phyloP scores from a whole-genome alignment of 768 basidiomycete genomes.

The Boletus rufocinnamomeus region DNA sequence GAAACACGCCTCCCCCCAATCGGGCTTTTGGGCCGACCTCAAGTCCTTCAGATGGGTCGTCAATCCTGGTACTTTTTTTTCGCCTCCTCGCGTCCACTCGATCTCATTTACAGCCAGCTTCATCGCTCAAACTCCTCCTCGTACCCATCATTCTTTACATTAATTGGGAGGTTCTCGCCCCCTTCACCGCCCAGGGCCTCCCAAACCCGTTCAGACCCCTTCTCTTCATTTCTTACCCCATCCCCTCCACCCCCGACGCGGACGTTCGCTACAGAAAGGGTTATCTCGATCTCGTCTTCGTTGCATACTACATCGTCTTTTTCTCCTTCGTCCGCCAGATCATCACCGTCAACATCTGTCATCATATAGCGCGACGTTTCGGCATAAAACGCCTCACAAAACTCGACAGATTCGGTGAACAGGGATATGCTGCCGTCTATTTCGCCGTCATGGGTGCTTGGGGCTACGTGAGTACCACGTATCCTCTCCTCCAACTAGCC shows the following conservation, averaged over 20 bases:
- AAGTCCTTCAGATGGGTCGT: constrained; percentile 67
- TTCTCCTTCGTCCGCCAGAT: constrained; percentile 87
- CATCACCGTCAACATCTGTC: constrained; percentile 62
- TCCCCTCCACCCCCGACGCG: constrained; percentile 51
- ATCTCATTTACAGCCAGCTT: constrained; percentile 39
- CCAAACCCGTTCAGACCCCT: constrained; percentile 75
- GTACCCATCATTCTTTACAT: constrained; percentile 60
- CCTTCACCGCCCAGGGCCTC: constrained; percentile 47
- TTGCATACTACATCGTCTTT: constrained; percentile 82
- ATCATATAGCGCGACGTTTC: constrained; percentile 66
- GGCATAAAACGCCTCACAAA: constrained; percentile 70
- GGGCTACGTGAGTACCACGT: constrained; percentile 64
- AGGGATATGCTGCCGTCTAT: constrained; percentile 85
- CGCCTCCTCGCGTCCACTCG: not conserved
- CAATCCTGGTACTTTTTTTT: constrained; percentile 53
- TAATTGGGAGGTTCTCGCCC: constrained; percentile 61
- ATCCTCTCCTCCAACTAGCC: not conserved
- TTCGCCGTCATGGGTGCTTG: constrained; percentile 67
- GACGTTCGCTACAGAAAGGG: constrained; percentile 72
- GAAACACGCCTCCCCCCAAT: not conserved
- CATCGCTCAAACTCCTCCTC: constrained; percentile 67
- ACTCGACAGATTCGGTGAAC: constrained; percentile 86
- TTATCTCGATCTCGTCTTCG: constrained; percentile 73
- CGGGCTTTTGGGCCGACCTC: constrained; percentile 50
- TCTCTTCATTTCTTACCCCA: constrained; percentile 69